phyloP scores from a whole-genome alignment of 192 early-diverging fungal genomes.

The Gaertneriomyces sp. region DNA sequence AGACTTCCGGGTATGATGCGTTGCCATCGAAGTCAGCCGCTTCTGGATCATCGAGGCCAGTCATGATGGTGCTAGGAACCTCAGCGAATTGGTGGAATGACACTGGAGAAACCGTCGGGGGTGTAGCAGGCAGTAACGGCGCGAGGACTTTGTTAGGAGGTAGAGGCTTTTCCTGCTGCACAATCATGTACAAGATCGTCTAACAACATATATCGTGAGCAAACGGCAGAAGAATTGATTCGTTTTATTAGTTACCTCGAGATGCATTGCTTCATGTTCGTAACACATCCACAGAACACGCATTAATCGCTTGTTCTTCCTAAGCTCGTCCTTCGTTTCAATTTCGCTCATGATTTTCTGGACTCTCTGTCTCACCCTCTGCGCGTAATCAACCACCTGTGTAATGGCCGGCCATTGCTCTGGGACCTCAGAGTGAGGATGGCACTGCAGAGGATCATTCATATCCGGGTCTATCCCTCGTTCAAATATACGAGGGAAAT shows the following conservation, averaged over 20 bases:
- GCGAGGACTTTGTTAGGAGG: constrained; percentile 47
- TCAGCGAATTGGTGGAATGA: constrained; percentile 21
- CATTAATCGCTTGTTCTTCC: constrained; percentile 37
- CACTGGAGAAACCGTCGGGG: constrained; percentile 18
- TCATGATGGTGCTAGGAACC: constrained; percentile 24
- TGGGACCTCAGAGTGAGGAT: constrained; percentile 70
- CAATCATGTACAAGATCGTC: constrained; percentile 86
- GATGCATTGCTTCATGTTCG: constrained; percentile 93
- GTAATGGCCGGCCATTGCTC: constrained; percentile 69
- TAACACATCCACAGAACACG: constrained; percentile 81
- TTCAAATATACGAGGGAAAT: constrained; percentile 81
- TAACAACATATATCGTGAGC: constrained; percentile 8
- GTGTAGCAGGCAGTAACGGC: constrained; percentile 8
- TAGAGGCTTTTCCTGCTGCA: constrained; percentile 55
- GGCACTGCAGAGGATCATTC: constrained; percentile 60
- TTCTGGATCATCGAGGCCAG: constrained; percentile 66
- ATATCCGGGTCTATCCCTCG: constrained; percentile 91
- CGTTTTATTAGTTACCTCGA: constrained; percentile 50
- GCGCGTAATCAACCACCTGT: constrained; percentile 64
- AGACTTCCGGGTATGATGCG: constrained; percentile 28
- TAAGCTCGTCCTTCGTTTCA: constrained; percentile 16
- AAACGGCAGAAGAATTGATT: neutral
- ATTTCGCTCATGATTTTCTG: constrained; percentile 33
- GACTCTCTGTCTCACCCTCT: constrained; percentile 59
- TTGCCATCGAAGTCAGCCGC: constrained; percentile 32